Percentiles rank a stretch among this genome's conserved stretches.
These are phyloP conservation scores for Quercus ilex DNA, from an alignment of 306 rosid genomes.

Conservation along the genomic window DNA sequence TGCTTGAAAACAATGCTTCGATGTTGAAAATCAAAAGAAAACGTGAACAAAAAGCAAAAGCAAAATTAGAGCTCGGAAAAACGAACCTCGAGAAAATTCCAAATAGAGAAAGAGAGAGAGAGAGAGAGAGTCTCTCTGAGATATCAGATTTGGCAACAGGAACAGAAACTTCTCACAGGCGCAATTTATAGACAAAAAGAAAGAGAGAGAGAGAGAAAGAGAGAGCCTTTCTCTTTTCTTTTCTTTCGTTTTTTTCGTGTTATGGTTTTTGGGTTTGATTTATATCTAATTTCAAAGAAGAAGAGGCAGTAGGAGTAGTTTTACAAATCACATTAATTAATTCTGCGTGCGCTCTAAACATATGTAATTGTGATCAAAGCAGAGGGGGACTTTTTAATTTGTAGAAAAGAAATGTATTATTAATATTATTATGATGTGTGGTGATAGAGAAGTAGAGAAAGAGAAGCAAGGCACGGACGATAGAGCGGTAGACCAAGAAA, in stretches of 20 bases:
- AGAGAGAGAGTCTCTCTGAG: slow-evolving; percentile 2
- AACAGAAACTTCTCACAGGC: slow-evolving; percentile 29
- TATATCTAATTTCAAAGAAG: not conserved
- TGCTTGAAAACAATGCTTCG: slow-evolving; percentile 1
- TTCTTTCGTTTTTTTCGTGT: too few relatives aligned
- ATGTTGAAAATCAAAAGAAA: slow-evolving; percentile 3
- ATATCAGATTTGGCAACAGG: slow-evolving; percentile 15
- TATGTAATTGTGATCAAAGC: too few relatives aligned
- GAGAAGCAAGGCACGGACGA: slow-evolving; percentile 33
- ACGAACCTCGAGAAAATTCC: slow-evolving; percentile 37
- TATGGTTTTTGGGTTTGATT: not conserved
- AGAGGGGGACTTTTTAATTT: too few relatives aligned
- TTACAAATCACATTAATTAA: too few relatives aligned
- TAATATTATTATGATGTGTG: not conserved
- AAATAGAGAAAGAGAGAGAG: not conserved
- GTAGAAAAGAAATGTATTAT: too few relatives aligned
- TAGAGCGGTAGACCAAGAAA: slow-evolving; percentile 35
- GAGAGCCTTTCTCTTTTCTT: too few relatives aligned
- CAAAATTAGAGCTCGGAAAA: slow-evolving; percentile 15
- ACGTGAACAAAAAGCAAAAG: not conserved
- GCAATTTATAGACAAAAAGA: not conserved
- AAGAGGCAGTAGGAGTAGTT: too few relatives aligned
- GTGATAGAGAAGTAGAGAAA: not conserved
- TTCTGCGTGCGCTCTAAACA: too few relatives aligned
- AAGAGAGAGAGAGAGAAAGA: slow-evolving; percentile 19